These are phyloP conservation scores for Lipomyces mesembrius DNA, from an alignment of 805 yeast genomes.

Conservation along the genomic window DNA sequence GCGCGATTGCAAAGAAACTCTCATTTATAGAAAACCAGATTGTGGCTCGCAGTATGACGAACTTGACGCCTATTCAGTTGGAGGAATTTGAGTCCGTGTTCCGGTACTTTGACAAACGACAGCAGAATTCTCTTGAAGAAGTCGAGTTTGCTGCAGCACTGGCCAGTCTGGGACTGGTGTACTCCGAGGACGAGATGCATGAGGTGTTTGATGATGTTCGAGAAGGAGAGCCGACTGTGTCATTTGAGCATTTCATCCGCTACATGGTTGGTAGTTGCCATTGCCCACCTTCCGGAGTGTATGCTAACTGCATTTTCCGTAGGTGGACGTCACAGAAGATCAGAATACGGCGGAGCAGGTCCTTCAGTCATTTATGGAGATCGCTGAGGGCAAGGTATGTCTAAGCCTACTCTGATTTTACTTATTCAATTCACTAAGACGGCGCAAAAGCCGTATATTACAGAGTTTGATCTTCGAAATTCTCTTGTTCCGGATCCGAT, in stretches of 20 bases:
- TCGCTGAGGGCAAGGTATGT: constrained; percentile 47
- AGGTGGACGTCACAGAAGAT: constrained; percentile 48
- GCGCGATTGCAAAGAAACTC: constrained; percentile 49
- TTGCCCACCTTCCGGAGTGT: neutral
- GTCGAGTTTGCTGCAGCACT: constrained; percentile 53
- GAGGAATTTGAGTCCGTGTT: constrained; percentile 54
- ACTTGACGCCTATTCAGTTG: constrained; percentile 47
- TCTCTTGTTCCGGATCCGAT: constrained; percentile 46
- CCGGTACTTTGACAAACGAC: constrained; percentile 49
- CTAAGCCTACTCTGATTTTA: neutral
- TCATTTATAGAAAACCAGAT: constrained; percentile 52
- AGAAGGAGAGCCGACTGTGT: constrained; percentile 40
- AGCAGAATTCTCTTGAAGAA: constrained; percentile 49
- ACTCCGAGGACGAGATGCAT: constrained; percentile 46
- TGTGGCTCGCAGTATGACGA: constrained; percentile 46
- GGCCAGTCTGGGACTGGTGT: constrained; percentile 50
- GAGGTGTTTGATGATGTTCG: constrained; percentile 48
- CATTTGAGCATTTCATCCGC: constrained; percentile 45
- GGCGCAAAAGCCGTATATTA: constrained; percentile 41
- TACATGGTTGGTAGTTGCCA: constrained; percentile 41
- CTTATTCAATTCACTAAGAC: neutral
- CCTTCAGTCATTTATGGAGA: constrained; percentile 48
- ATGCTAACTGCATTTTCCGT: neutral
- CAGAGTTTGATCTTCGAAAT: constrained; percentile 48
- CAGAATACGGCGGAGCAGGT: constrained; percentile 49